phyloP scores from a whole-genome alignment of 1,139 yeast species.

The Fermentozyma sake region DNA sequence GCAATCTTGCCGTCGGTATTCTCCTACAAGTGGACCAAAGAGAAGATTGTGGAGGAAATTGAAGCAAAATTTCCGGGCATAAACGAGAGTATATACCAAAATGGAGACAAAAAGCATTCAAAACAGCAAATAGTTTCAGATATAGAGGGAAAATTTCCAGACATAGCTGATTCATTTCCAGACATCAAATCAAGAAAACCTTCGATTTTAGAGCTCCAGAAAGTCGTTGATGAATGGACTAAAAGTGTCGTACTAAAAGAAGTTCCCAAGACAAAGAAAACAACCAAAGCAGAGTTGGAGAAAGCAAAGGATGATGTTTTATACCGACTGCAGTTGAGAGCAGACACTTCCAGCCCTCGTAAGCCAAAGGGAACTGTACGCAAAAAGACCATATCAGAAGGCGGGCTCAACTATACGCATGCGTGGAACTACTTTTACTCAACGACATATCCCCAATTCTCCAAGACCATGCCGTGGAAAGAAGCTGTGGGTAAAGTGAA shows the following conservation, averaged over 20 bases:
- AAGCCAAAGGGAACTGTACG: slow-evolving; percentile 1
- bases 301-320: slow-evolving; percentile 17
- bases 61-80: slow-evolving; percentile 1
- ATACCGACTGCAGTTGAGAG: slow-evolving; percentile 20
- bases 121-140: no score
- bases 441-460: slow-evolving; percentile 12
- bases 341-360: slow-evolving; percentile 1
- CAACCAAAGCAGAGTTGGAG: slow-evolving; percentile 14
- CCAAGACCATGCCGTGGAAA: slow-evolving; percentile 12
- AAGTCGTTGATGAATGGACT: slow-evolving; percentile 19
- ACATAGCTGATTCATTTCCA: no score
- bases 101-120: no score
- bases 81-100: slow-evolving; percentile 12
- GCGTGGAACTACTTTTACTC: slow-evolving; percentile 34
- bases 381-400: slow-evolving; percentile 4
- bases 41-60: background rate
- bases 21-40: slow-evolving; percentile 27
- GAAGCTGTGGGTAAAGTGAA: slow-evolving; percentile 10
- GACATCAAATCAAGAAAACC: background rate
- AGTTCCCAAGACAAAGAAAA: slow-evolving; percentile 19
- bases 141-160: no score
- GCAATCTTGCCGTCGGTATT: slow-evolving; percentile 23
- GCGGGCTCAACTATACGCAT: slow-evolving; percentile 21
- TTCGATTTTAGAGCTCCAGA: no score
- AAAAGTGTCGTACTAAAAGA: slow-evolving; percentile 8